Conservation (phyloP, 2,329 filamentous ascomycete genomes). For the Colletotrichum euphorbiae region DNA sequence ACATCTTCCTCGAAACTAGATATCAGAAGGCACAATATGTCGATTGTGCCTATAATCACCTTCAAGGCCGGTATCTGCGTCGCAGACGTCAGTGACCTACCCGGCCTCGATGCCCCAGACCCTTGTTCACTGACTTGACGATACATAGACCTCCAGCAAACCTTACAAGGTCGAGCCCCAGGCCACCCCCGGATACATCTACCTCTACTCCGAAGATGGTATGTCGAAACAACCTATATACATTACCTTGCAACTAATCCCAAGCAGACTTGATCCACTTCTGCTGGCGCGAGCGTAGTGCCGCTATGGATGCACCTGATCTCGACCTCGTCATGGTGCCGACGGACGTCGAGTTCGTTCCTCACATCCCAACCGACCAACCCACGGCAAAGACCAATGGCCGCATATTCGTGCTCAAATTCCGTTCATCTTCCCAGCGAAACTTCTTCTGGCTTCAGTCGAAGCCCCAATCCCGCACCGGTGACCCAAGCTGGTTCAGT, state of each 20-base stretch:
- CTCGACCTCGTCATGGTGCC: constrained; percentile 96
- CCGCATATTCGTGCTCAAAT: constrained; percentile 93
- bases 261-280: constrained; percentile 86
- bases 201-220: constrained; percentile 94
- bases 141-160: constrained; percentile 57
- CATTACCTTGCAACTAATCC: constrained; percentile 2
- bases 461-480: constrained; percentile 78
- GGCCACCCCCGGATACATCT: constrained; percentile 85
- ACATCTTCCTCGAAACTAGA: constrained; percentile 3
- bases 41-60: constrained; percentile 86
- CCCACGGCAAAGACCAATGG: constrained; percentile 79
- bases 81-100: constrained; percentile 73
- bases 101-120: constrained; percentile 31
- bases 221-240: constrained; percentile 43
- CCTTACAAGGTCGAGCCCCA: constrained; percentile 80
- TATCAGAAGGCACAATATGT: constrained; percentile 67
- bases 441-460: constrained; percentile 98
- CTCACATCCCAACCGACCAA: constrained; percentile 72
- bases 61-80: constrained; percentile 97
- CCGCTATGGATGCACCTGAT: constrained; percentile 77
- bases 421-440: constrained; percentile 89
- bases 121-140: constrained; percentile 42
- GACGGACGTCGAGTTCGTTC: constrained; percentile 85
- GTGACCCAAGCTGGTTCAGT: constrained; percentile 82
- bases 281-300: constrained; percentile 90